Evolutionary conservation across 106 monocot genomes (phyloP), one percentile per base, ranked within the genome.

Genomic region (Phalaenopsis equestris): DNA sequence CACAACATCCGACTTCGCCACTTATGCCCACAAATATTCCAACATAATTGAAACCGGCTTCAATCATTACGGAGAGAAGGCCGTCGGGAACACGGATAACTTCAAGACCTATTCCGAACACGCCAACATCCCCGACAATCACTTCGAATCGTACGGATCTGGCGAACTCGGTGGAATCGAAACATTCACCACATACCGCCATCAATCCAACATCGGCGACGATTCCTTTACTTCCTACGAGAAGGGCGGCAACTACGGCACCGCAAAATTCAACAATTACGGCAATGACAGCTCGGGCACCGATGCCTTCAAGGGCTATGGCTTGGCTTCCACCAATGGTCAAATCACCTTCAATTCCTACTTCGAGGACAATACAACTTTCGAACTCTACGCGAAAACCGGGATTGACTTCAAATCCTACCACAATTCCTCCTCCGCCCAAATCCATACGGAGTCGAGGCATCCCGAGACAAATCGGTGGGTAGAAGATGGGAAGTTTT

Each of bases 181-280:
- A 57, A 39, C 37, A 12, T 98, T 98, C 91, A 79, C 73, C 46
- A 80, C 37, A n/a, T 98, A 98, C 84, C 79, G 98, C 36, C 87
- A 89, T 70, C 58, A 87, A 67, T 80, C 98, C 73, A 98, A 98
- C 78, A 94, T 94, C 21, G 98, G 98, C 17, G 94, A 94, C 79
- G 90, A 92, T 80, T 70, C 41, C 56, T 98, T 98, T 86, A 18
- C 83, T 1, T 94, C 98, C 76, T 98, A 98, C 78, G 89, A 75
- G 42, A 92, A 92, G 83, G 70, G 78, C 2, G 88, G 61, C 3
- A 88, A 81, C 79, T 82, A 38, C 42, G 86, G 80, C 23, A 41
- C 67, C 19, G 86, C 81, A 16, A 57, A 75, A 11, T 98, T 98
- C 80, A 37, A 58, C 48, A 90, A 80, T 86, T 98, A 98, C 85